A percentile compares a stretch with the other conserved stretches of the same genome.
Evolutionary conservation across 495 filamentous ascomycete species (phyloP).

Genomic region (Trichoderma gamsii): DNA sequence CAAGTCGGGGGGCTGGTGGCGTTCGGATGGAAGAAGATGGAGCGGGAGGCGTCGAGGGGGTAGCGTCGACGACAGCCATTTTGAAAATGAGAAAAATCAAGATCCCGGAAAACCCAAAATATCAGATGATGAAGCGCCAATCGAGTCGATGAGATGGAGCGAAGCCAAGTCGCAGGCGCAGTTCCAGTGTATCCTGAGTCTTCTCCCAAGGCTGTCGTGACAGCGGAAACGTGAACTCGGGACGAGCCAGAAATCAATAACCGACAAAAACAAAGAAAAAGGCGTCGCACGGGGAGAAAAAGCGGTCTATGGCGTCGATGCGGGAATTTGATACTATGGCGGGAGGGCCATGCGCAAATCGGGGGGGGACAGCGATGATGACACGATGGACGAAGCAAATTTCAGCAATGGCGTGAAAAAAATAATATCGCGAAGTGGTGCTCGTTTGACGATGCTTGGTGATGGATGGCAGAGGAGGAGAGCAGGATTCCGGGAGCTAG

Average conservation of each 20-base stretch:
- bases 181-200: neutral
- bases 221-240: slow-evolving; percentile 2
- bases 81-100: neutral
- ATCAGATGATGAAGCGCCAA: neutral
- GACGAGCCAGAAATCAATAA: neutral
- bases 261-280: neutral
- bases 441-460: slow-evolving; percentile 12
- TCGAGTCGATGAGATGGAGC: neutral
- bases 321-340: slow-evolving; percentile 7
- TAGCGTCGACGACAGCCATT: slow-evolving; percentile 14
- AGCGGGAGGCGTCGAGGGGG: slow-evolving; percentile 17
- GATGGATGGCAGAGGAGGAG: slow-evolving; percentile 15
- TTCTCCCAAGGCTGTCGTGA: slow-evolving; percentile 2
- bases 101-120: neutral
- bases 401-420: slow-evolving; percentile 5
- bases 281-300: neutral
- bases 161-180: neutral
- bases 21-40: slow-evolving; percentile 36
- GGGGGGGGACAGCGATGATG: neutral
- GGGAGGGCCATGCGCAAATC: neutral
- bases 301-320: slow-evolving; percentile 1
- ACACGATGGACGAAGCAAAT: slow-evolving; percentile 1
- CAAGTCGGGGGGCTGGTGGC: slow-evolving; percentile 64
- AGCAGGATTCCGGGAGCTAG: slow-evolving; percentile 10
- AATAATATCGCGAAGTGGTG: slow-evolving; percentile 13